Percentiles rank a stretch among this genome's conserved stretches.
phyloP scores from a whole-genome alignment of 768 basidiomycete species.

The Mrakia blollopis region DNA sequence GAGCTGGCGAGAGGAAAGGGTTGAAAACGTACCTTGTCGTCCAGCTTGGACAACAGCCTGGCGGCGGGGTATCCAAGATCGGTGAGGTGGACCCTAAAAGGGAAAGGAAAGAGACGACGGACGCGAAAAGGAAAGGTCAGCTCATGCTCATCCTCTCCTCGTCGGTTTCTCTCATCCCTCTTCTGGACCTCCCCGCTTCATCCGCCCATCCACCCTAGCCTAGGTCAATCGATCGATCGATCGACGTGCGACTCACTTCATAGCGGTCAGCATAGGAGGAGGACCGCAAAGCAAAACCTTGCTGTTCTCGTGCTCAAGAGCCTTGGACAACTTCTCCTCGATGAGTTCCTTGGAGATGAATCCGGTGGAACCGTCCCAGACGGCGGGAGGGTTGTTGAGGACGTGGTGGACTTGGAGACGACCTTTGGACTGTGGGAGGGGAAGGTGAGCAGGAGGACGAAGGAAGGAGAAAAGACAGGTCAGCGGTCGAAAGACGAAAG shows the following conservation, averaged over 20 bases:
- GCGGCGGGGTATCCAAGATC: constrained; percentile 84
- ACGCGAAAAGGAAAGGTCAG: neutral
- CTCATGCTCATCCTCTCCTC: neutral
- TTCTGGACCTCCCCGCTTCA: too few relatives aligned
- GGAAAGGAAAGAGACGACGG: neutral
- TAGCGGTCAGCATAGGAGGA: constrained; percentile 70
- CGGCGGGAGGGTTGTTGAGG: constrained; percentile 84
- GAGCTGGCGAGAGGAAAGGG: neutral
- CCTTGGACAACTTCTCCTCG: constrained; percentile 63
- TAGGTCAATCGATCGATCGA: too few relatives aligned
- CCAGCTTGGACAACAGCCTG: constrained; percentile 84
- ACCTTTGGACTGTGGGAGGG: constrained; percentile 5
- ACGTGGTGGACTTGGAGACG: constrained; percentile 50
- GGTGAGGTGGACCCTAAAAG: constrained; percentile 72
- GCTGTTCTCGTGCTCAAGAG: constrained; percentile 53
- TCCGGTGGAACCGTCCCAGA: constrained; percentile 83
- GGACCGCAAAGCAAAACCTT: constrained; percentile 78
- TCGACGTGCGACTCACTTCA: constrained; percentile 76
- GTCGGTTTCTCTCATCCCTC: too few relatives aligned
- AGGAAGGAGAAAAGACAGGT: neutral
- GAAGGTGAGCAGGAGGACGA: neutral
- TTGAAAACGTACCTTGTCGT: constrained; percentile 49
- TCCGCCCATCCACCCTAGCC: too few relatives aligned
- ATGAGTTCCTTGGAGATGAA: constrained; percentile 94
- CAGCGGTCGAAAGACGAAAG: too few relatives aligned